Percentiles rank a stretch among this genome's conserved stretches.
Conservation (phyloP, 352 stramenopile species). For the Peronospora belbahrii region DNA sequence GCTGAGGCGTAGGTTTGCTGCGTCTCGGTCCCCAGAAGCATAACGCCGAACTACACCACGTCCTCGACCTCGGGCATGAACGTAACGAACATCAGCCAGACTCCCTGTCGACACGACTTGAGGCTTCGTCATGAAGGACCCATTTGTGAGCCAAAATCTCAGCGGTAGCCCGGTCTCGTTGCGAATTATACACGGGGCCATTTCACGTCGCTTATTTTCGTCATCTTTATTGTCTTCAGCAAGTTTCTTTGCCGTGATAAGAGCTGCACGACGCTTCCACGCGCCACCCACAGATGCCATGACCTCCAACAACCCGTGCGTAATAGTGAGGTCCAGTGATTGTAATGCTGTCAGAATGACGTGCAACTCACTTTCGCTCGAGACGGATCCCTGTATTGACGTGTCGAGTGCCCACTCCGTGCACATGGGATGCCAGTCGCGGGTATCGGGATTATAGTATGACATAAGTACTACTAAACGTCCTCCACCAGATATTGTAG, state of each 20-base stretch:
- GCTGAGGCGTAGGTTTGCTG: conserved; percentile 49
- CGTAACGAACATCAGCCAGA: conserved; percentile 57
- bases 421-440: conserved; percentile 77
- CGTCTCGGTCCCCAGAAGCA: conserved; percentile 44
- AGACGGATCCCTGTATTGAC: conserved; percentile 46
- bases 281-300: conserved; percentile 66
- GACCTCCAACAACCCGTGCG: conserved; percentile 69
- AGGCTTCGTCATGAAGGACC: conserved; percentile 26
- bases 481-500: conserved; percentile 57
- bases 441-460: conserved; percentile 80
- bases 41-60: conserved; percentile 68
- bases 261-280: conserved; percentile 42
- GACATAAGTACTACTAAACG: conserved; percentile 53
- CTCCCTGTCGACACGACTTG: conserved; percentile 35
- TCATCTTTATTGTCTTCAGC: conserved; percentile 11
- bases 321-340: conserved; percentile 66
- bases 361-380: conserved; percentile 55
- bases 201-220: conserved; percentile 30
- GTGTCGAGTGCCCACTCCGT: conserved; percentile 66
- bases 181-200: conserved; percentile 66
- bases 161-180: conserved; percentile 71
- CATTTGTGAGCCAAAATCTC: conserved; percentile 63
- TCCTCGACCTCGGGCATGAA: conserved; percentile 48
- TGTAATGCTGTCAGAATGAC: conserved; percentile 65
- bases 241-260: background rate